Evolutionary conservation across 1,284 basidiomycete species (phyloP).

Genomic region (Schizophyllum commune): DNA sequence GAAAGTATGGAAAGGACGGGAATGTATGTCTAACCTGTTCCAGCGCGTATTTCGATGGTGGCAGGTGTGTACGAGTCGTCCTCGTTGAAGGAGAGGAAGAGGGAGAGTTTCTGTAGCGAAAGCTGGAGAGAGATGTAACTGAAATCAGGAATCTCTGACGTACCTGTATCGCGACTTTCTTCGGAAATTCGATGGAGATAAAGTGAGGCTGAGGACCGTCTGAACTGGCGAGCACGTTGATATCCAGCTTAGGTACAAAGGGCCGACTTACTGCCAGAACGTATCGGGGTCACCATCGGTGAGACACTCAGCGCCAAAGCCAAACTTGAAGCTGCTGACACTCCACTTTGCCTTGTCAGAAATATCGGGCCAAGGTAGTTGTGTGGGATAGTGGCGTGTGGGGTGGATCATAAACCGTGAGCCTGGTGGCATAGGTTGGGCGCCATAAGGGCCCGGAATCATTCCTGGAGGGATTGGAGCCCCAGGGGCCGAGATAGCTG

Average conservation of each 20-base stretch:
- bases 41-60: slow-evolving; percentile 83
- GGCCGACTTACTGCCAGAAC: slow-evolving; percentile 88
- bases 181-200: slow-evolving; percentile 90
- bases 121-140: too few species aligned
- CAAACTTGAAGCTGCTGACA: slow-evolving; percentile 96
- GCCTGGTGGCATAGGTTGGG: not conserved
- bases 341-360: slow-evolving; percentile 87
- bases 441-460: not conserved
- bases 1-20: too few species aligned
- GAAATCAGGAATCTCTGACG: slow-evolving; percentile 6
- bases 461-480: not conserved
- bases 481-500: not conserved
- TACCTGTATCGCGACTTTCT: slow-evolving; percentile 86
- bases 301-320: slow-evolving; percentile 91
- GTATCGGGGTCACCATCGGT: slow-evolving; percentile 85
- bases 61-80: slow-evolving; percentile 99
- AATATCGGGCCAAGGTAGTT: slow-evolving; percentile 69
- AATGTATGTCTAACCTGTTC: slow-evolving; percentile 44
- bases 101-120: slow-evolving; percentile 75
- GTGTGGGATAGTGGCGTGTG: slow-evolving; percentile 26
- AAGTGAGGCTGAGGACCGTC: slow-evolving; percentile 97
- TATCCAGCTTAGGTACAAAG: slow-evolving; percentile 2
- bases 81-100: slow-evolving; percentile 78
- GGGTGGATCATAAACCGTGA: not conserved
- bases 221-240: slow-evolving; percentile 48